These are phyloP conservation scores for Citrus australasica DNA, from an alignment of 345 rosid species.

Conservation along the genomic window DNA sequence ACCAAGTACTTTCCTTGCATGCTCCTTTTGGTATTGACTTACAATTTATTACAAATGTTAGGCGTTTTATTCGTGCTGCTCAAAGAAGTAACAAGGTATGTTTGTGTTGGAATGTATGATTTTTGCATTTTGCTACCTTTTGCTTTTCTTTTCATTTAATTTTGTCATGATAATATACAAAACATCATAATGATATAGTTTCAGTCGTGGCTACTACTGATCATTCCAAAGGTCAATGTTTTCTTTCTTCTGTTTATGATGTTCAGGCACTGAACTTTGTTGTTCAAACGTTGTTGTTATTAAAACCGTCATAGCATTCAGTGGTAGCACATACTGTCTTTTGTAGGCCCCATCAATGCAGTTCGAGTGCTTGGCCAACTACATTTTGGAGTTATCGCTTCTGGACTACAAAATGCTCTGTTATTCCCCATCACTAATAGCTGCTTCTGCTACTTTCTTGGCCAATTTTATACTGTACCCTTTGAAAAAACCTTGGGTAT, in stretches of 20 bases:
- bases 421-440: constrained; percentile 31
- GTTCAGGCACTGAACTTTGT: not conserved
- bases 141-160: not conserved
- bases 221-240: not conserved
- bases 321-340: not conserved
- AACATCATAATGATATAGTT: not conserved
- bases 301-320: no score
- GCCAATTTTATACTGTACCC: constrained; percentile 31
- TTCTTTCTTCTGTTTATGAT: not conserved
- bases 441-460: constrained; percentile 35
- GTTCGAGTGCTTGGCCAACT: constrained; percentile 37
- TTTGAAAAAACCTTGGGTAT: constrained; percentile 34
- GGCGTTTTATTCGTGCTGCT: constrained; percentile 26
- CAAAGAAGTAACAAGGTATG: constrained; percentile 22
- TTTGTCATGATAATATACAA: not conserved
- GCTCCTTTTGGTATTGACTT: not conserved
- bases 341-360: constrained; percentile 28
- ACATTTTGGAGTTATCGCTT: constrained; percentile 31
- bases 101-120: not conserved
- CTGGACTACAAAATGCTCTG: constrained; percentile 29
- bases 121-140: not conserved
- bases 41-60: constrained; percentile 6
- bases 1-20: not conserved
- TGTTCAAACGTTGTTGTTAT: not conserved
- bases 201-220: not conserved